phyloP scores from a whole-genome alignment of 805 yeast genomes.

The Saccharomyces mikatae region DNA sequence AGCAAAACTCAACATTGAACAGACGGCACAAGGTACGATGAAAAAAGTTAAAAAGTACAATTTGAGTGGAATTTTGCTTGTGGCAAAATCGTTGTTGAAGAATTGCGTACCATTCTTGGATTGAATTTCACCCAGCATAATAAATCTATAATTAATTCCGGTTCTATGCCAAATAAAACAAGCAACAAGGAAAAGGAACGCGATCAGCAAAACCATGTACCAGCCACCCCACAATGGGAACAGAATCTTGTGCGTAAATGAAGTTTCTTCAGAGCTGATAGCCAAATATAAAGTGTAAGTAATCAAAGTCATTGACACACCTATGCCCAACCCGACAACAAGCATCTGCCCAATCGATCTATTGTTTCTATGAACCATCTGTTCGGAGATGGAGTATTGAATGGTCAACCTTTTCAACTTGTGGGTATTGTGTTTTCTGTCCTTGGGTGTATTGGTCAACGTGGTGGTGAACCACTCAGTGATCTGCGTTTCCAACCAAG shows the following conservation, averaged over 20 bases:
- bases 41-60: conserved; percentile 55
- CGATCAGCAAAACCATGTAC: conserved; percentile 52
- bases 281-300: conserved; percentile 49
- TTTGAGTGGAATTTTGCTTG: conserved; percentile 34
- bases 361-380: conserved; percentile 29
- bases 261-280: conserved; percentile 34
- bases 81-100: conserved; percentile 32
- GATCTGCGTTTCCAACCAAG: conserved; percentile 27
- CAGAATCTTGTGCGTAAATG: conserved; percentile 42
- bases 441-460: conserved; percentile 20
- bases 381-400: conserved; percentile 27
- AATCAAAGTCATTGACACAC: conserved; percentile 64
- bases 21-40: conserved; percentile 47
- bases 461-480: conserved; percentile 35
- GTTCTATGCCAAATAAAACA: conserved; percentile 63
- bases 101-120: conserved; percentile 42
- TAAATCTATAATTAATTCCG: conserved; percentile 83
- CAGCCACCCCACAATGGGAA: conserved; percentile 94
- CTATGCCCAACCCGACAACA: conserved; percentile 58
- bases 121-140: conserved; percentile 69
- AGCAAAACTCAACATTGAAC: conserved; percentile 70
- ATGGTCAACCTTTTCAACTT: conserved; percentile 24
- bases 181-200: conserved; percentile 57
- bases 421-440: conserved; percentile 20
- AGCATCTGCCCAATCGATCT: conserved; percentile 39